Conservation (phyloP, 2,329 filamentous ascomycete genomes). For the Trichoderma aggressivum region DNA sequence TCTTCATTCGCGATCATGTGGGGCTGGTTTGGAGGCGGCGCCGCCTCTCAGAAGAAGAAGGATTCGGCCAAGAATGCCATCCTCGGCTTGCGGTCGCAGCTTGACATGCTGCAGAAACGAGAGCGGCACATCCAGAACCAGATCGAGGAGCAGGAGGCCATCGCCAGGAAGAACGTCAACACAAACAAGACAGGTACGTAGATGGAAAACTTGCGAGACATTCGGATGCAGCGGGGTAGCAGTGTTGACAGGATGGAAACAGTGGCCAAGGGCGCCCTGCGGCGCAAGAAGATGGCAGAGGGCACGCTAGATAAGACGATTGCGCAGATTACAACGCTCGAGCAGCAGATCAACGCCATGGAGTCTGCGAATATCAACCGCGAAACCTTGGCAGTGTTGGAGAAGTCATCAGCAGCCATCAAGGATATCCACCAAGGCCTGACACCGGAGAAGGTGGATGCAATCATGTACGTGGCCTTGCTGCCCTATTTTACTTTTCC, state of each 20-base stretch:
- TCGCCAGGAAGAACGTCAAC: conserved; percentile 81
- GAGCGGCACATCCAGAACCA: conserved; percentile 87
- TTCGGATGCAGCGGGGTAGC: conserved; percentile 19
- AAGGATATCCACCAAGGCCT: conserved; percentile 86
- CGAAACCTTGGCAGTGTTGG: conserved; percentile 92
- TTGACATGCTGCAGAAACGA: conserved; percentile 97
- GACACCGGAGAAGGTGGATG: conserved; percentile 90
- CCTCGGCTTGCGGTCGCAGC: conserved; percentile 76
- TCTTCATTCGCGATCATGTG: conserved; percentile 50
- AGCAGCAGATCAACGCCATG: conserved; percentile 94
- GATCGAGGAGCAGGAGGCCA: conserved; percentile 86
- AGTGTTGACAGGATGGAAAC: conserved; percentile 28
- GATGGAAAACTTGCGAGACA: neutral
- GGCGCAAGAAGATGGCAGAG: conserved; percentile 93
- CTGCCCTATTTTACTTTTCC: neutral
- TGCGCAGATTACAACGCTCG: conserved; percentile 84
- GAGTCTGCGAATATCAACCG: conserved; percentile 98
- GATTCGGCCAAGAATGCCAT: conserved; percentile 97
- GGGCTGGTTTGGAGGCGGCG: conserved; percentile 84
- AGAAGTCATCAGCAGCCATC: conserved; percentile 87
- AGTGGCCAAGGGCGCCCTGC: conserved; percentile 88
- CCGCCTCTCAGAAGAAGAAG: conserved; percentile 77
- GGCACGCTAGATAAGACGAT: conserved; percentile 87
- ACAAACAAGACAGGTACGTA: conserved; percentile 85
- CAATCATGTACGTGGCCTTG: conserved; percentile 72